These are phyloP conservation scores for Pholiota microspora DNA, from an alignment of 768 basidiomycete species.

Conservation along the genomic window DNA sequence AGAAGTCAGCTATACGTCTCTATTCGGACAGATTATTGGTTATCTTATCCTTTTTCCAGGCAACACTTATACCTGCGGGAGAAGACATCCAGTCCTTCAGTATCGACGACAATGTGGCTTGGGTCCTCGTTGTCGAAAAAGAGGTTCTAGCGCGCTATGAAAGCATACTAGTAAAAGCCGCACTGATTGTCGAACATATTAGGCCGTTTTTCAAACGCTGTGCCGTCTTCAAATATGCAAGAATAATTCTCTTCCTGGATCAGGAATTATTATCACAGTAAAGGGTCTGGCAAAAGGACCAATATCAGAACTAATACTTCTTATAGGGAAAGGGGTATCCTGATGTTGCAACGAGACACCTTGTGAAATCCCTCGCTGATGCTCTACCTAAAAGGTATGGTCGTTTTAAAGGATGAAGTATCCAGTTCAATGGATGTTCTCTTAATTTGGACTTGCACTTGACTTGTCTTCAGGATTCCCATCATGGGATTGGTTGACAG, in stretches of 20 bases:
- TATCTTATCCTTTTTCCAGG: constrained; percentile 47
- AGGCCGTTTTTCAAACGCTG: constrained; percentile 96
- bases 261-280: constrained; percentile 81
- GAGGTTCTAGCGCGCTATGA: constrained; percentile 51
- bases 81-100: constrained; percentile 68
- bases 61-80: constrained; percentile 70
- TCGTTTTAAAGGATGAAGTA: neutral
- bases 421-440: neutral
- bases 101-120: constrained; percentile 53
- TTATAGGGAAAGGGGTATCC: constrained; percentile 95
- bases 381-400: constrained; percentile 59
- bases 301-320: neutral
- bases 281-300: constrained; percentile 1
- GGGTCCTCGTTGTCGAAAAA: constrained; percentile 92
- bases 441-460: neutral
- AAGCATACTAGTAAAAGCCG: neutral
- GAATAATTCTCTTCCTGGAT: constrained; percentile 49
- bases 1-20: too few relatives aligned
- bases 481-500: constrained; percentile 83
- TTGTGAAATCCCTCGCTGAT: constrained; percentile 71
- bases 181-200: constrained; percentile 5
- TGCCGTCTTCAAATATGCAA: constrained; percentile 55
- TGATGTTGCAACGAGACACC: constrained; percentile 85
- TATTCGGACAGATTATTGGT: too few relatives aligned
- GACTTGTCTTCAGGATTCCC: constrained; percentile 56